Evolutionary conservation across 129 eudicot genomes (phyloP), one percentile per base, ranked within the genome.

Genomic region (Lonicera japonica): DNA sequence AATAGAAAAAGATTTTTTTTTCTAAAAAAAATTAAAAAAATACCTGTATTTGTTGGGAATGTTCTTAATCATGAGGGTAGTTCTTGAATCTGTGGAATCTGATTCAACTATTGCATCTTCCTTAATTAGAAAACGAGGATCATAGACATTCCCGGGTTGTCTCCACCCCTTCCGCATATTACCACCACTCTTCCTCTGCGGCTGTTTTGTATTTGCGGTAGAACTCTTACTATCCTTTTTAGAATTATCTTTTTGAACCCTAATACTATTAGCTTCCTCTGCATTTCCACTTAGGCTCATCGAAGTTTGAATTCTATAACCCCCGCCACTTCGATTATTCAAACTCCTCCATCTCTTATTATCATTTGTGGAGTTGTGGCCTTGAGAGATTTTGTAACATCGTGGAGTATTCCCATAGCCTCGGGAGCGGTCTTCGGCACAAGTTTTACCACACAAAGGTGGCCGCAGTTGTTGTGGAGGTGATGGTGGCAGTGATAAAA

Each of bases 1-100:
- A n/a, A n/a, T n/a, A n/a, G n/a, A n/a, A n/a, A n/a, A n/a, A n/a
- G n/a, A n/a, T n/a, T n/a, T n/a, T n/a, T n/a, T n/a, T n/a, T n/a
- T n/a, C n/a, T n/a, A n/a, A n/a, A n/a, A n/a, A n/a, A n/a, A n/a
- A n/a, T n/a, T n/a, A n/a, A 29, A 59, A 18, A 55, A 10, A 15
- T 18, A 87, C 96, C 98, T 92, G 87, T 92, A 92, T 73, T 92
- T 92, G 79, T 92, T 92, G 14, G 98, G 98, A 17, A 92, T 92
- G 78, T 92, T 92, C 63, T 92, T 92, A 5, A 92, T 87, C 98
- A 92, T 92, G 38, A 87, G 86, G 0, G 98, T 92, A 9, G 98
- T 92, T 74, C 98, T 80, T 5, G 84, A 56, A 80, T 91, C 98
- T 43, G 60, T 72, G 63, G 74, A 71, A 60, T 79, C 66, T 1